Conservation (phyloP, 257 asterid genomes). For the Henckelia pumila region DNA sequence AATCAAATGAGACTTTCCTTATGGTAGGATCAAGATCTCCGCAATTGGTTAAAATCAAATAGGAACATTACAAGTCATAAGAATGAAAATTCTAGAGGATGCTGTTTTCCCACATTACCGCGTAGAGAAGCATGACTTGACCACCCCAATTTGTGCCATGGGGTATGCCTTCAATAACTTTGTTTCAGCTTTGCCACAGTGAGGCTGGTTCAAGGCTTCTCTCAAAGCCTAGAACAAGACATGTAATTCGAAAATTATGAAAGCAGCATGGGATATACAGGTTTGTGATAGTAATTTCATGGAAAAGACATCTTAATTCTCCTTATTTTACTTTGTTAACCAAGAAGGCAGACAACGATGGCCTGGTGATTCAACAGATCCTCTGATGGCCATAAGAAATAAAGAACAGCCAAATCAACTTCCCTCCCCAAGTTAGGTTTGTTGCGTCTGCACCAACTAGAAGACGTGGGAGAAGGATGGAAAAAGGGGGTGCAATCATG, state of each 20-base stretch:
- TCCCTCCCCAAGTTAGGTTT: background rate
- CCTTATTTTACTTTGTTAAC: slow-evolving; percentile 8
- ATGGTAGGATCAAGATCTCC: background rate
- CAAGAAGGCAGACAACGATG: slow-evolving; percentile 14
- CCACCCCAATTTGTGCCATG: slow-evolving; percentile 75
- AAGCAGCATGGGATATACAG: background rate
- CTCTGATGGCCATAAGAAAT: slow-evolving; percentile 4
- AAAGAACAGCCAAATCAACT: background rate
- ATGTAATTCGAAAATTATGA: background rate
- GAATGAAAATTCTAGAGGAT: background rate
- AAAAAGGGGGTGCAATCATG: background rate
- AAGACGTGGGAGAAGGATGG: background rate
- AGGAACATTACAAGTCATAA: background rate
- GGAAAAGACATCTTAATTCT: background rate
- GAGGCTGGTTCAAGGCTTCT: slow-evolving; percentile 50
- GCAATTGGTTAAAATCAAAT: background rate
- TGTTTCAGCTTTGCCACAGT: slow-evolving; percentile 33
- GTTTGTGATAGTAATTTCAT: background rate
- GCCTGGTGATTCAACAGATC: background rate
- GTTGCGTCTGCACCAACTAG: background rate
- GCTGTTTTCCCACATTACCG: slow-evolving; percentile 45
- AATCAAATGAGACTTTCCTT: background rate
- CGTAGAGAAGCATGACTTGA: slow-evolving; percentile 81
- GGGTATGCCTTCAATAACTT: slow-evolving; percentile 49
- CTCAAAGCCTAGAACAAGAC: slow-evolving; percentile 56